A percentile compares a stretch with the other conserved stretches of the same genome.
phyloP scores from a whole-genome alignment of 768 basidiomycete species.

The Tylopilus balloui region DNA sequence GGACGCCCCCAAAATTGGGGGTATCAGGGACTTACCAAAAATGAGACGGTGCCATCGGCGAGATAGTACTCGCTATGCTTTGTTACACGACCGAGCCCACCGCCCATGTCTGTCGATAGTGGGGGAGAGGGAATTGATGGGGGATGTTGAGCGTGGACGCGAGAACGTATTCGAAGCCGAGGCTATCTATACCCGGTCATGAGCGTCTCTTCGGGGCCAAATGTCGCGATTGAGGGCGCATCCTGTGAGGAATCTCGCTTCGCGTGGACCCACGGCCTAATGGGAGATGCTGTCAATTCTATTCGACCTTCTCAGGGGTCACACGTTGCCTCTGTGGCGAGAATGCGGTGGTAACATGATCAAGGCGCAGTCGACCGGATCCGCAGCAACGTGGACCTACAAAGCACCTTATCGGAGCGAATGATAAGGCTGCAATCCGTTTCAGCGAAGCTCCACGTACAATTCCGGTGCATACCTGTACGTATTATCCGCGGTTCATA shows the following conservation, averaged over 20 bases:
- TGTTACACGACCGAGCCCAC: conserved; percentile 6
- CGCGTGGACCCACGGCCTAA: background rate
- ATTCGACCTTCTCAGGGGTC: conserved; percentile 1
- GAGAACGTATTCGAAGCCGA: background rate
- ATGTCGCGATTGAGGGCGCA: background rate
- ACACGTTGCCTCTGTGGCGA: background rate
- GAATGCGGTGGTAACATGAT: background rate
- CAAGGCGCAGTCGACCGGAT: conserved; percentile 6
- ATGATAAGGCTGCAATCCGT: background rate
- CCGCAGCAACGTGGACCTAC: conserved; percentile 23
- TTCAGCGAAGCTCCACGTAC: conserved; percentile 5
- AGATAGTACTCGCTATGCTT: conserved; percentile 12
- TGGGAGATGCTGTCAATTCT: background rate
- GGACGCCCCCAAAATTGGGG: background rate
- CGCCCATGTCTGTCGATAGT: conserved; percentile 10
- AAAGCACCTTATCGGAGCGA: conserved; percentile 6
- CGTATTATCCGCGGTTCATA: background rate
- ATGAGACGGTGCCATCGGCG: conserved; percentile 8
- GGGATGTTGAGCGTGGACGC: background rate
- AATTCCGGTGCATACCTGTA: background rate
- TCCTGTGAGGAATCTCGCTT: conserved; percentile 12
- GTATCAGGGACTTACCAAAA: conserved; percentile 13
- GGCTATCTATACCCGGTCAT: conserved; percentile 18
- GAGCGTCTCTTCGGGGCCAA: conserved; percentile 14
- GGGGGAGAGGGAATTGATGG: background rate